Evolutionary conservation across 805 yeast genomes (phyloP), one percentile per base, ranked within the genome.

Genomic region (Schizosaccharomyces lindneri): DNA sequence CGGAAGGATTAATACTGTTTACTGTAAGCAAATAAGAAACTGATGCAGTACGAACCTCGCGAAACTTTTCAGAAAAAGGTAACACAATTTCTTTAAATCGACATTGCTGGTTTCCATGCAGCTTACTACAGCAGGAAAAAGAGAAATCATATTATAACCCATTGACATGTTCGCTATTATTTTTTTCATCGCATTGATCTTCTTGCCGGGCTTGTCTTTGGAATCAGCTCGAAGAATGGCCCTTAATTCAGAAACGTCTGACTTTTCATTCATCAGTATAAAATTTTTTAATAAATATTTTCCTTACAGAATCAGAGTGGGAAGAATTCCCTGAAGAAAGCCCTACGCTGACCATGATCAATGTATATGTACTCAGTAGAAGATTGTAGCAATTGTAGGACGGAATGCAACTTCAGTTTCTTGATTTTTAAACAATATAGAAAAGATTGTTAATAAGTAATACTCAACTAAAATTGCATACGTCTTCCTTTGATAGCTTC

Each of bases 141-240:
- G 69, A 21, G 73, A 70, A 11, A 81, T 75, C 79, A 88, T 80
- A 68, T 90, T 96, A 70, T 86, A 87, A 60, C 88, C 87, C 71
- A 87, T 76, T 5, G 94, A 83, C 71, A 87, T 78, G 70, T 88
- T 89, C 55, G 95, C 90, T 6, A 89, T 76, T 32, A 87, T 78
- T 67, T 84, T 85, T 70, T 82, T 83, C 67, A 90, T 69, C 1
- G 82, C 77, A 11, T 73, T 72, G 66, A 78, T 80, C 62, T 66
- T 65, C 61, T 66, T 67, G 62, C 67, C 62, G 61, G 71, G 70
- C 64, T 69, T 70, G 65, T 73, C 75, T 59, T 66, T 65, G 59
- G 68, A 70, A 57, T 71, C 73, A 19, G 67, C 31, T 17, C 36
- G 21, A 6, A 51, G 32, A 24, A 46, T 24, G 7, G 51, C 51